Percentiles rank a stretch among this genome's conserved stretches.
These are phyloP conservation scores for Hemerocallis citrina DNA, from an alignment of 106 monocot genomes.

Conservation along the genomic window DNA sequence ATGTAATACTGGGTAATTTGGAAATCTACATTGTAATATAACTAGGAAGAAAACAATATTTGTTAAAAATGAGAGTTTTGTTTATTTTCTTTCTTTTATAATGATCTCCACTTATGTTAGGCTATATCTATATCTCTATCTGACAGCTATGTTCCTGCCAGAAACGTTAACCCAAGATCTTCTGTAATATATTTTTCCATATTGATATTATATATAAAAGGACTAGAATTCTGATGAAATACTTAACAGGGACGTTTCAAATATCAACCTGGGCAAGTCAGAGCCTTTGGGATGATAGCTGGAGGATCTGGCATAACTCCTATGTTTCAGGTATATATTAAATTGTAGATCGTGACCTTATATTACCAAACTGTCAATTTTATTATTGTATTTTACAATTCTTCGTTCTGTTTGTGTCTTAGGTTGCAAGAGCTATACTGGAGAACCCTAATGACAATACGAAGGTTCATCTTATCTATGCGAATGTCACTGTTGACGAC, in stretches of 20 bases:
- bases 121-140: neutral
- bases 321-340: constrained; percentile 82
- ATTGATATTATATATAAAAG: neutral
- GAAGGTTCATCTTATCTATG: constrained; percentile 85
- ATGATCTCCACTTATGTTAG: neutral
- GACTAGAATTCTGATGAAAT: constrained; percentile 1
- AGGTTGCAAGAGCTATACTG: constrained; percentile 92
- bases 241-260: constrained; percentile 84
- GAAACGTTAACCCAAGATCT: neutral
- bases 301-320: constrained; percentile 98
- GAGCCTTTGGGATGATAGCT: constrained; percentile 96
- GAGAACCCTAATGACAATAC: constrained; percentile 89
- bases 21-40: too few relatives aligned
- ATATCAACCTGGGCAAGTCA: constrained; percentile 84
- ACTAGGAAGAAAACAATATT: too few relatives aligned
- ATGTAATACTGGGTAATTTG: too few relatives aligned
- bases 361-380: neutral
- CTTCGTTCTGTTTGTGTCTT: neutral
- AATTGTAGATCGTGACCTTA: neutral
- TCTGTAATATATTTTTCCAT: neutral
- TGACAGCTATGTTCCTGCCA: neutral
- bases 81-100: too few relatives aligned
- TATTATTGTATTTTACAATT: neutral
- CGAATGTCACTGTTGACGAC: constrained; percentile 90
- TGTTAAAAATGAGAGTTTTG: too few relatives aligned